Conservation (phyloP, 768 basidiomycete species). For the Podaxis sp. region DNA sequence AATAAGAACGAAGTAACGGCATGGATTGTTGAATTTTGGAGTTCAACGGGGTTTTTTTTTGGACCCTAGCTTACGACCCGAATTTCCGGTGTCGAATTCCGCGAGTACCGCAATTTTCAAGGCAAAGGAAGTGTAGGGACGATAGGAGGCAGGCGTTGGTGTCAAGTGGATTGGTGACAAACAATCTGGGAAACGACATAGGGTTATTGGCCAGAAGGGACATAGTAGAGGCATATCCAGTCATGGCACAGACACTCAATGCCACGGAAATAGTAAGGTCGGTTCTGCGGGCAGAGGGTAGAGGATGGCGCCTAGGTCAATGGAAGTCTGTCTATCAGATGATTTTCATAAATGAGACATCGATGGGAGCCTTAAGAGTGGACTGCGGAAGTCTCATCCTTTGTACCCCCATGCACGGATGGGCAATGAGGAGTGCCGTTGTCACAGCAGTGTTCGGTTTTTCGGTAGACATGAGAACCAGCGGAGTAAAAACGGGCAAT, state of each 20-base stretch:
- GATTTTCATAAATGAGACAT: slow-evolving; percentile 1
- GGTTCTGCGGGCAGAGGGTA: neutral
- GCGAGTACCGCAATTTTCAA: neutral
- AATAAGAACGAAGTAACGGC: neutral
- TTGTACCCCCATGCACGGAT: neutral
- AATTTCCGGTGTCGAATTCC: neutral
- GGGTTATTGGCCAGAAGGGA: neutral
- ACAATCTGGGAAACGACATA: neutral
- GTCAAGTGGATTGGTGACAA: neutral
- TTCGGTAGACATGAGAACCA: slow-evolving; percentile 5
- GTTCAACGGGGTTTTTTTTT: neutral
- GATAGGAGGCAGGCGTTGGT: neutral
- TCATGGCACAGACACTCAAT: neutral
- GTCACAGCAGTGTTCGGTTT: neutral
- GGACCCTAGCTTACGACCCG: neutral
- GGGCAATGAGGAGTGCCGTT: neutral
- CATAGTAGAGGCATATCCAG: neutral
- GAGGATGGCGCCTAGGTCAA: neutral
- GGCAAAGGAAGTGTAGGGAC: neutral
- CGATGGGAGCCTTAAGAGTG: neutral
- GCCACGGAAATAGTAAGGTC: slow-evolving; percentile 8
- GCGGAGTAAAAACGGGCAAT: neutral
- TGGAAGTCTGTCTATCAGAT: slow-evolving; percentile 7
- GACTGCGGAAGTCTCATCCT: neutral
- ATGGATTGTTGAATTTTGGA: neutral